Evolutionary conservation across 23 red algal genomes (phyloP), one percentile per base, ranked within the genome.

Genomic region (Gracilaria gracilis): DNA sequence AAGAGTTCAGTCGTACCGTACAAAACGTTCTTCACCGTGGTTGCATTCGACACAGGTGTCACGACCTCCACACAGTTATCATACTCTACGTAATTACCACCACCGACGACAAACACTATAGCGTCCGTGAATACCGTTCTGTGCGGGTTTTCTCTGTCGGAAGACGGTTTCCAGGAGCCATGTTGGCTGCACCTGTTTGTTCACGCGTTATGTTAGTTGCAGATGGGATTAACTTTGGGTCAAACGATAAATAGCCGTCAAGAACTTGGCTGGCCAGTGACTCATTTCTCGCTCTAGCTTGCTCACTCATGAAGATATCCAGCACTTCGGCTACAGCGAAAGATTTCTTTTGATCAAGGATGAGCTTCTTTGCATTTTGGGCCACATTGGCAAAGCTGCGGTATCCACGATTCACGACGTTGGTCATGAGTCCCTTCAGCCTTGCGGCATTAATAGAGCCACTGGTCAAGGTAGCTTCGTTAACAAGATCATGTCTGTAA

Each of bases 81-180:
- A 54, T 93, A 98, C 83, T 98, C 96, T 81, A 95, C 88, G 62
- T 93, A 98, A 54, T 95, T 95, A 14, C 96, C 96, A 37, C 96
- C 96, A 35, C 96, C 96, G 9, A 98, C 93, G 33, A 94, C 42
- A 76, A 98, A 98, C 44, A 98, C 86, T 38, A 98, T 93, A 62
- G 96, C 96, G 51, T 95, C 93, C 20, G 84, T 71, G 57, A 95
- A 98, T 39, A 92, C 61, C 88, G 54, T 92, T 42, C 72, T 79
- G 25, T 79, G 50, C 49, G 69, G 47, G 21, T 40, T 55, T 4
- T 80, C 31, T 8, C 62, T 85, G 15, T 32, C 27, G 35, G 46
- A 44, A 73, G 31, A 12, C 20, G 35, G 23, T 75, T 75, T 66
- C 9, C 66, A 25, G 32, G 25, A 74, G 40, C 17, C 17, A 15